Evolutionary conservation across 768 basidiomycete genomes (phyloP).

Genomic region (Macrocybe gigantea): DNA sequence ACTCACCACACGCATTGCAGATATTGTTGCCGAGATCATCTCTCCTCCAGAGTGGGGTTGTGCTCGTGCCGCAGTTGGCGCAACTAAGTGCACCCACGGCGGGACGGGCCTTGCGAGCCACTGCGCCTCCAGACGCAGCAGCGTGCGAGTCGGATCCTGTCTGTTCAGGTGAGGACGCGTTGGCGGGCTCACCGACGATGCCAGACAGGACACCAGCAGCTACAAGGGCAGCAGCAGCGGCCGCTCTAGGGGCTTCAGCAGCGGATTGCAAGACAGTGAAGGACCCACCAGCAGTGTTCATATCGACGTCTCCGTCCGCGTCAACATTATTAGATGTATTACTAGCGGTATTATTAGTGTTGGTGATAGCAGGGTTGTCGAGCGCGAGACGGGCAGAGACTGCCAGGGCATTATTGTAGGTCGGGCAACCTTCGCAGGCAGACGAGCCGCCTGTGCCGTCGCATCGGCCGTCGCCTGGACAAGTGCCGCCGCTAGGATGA

Average conservation of each 20-base stretch:
- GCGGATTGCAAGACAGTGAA: not conserved
- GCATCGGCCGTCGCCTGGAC: conserved; percentile 96
- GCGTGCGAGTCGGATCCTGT: not conserved
- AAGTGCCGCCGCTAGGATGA: conserved; percentile 53
- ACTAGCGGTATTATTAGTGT: not conserved
- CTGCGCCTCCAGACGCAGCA: conserved; percentile 11
- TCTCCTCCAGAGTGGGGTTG: conserved; percentile 85
- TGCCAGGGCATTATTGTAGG: conserved; percentile 81
- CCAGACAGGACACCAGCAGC: conserved; percentile 4
- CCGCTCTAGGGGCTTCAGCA: not conserved
- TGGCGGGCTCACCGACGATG: conserved; percentile 12
- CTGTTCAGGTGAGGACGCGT: not conserved
- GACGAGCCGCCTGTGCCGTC: conserved; percentile 95
- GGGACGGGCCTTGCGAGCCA: conserved; percentile 27
- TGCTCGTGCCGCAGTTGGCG: conserved; percentile 84
- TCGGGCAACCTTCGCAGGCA: conserved; percentile 93
- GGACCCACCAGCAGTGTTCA: not conserved
- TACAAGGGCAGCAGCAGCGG: conserved; percentile 1
- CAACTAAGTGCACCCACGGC: conserved; percentile 74
- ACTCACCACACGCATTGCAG: conserved; percentile 92
- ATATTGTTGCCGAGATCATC: conserved; percentile 91
- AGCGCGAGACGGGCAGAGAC: conserved; percentile 31
- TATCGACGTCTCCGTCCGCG: not conserved
- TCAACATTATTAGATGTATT: not conserved
- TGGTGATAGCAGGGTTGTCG: not conserved